Conservation (phyloP, 805 yeast species). For the Teunomyces tritomae region DNA sequence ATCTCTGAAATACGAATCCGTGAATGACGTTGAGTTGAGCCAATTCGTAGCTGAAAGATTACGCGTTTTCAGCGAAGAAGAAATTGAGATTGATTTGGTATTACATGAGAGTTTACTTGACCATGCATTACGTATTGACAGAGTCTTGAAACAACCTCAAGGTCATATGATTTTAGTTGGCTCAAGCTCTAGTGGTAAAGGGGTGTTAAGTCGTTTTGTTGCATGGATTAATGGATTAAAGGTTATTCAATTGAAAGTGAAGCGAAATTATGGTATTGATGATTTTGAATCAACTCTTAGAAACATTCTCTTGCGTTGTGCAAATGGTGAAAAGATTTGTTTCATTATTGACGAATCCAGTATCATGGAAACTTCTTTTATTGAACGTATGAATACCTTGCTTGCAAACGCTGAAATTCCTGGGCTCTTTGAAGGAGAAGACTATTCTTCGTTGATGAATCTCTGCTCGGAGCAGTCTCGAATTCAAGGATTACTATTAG, state of each 20-base stretch:
- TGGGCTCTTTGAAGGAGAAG: conserved; percentile 81
- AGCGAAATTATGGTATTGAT: conserved; percentile 47
- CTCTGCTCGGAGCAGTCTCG: conserved; percentile 57
- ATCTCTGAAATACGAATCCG: conserved; percentile 58
- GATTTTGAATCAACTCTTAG: conserved; percentile 72
- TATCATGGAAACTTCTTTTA: conserved; percentile 69
- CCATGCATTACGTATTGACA: conserved; percentile 72
- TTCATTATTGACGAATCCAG: conserved; percentile 80
- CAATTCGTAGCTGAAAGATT: conserved; percentile 63
- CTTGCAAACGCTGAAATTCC: conserved; percentile 92
- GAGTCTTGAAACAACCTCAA: conserved; percentile 80
- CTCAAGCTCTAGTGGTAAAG: conserved; percentile 76
- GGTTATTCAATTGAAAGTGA: conserved; percentile 56
- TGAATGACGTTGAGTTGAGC: conserved; percentile 44
- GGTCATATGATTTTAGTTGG: conserved; percentile 90
- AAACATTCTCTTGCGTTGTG: conserved; percentile 44
- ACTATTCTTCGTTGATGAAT: conserved; percentile 49
- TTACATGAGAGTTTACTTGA: conserved; percentile 70
- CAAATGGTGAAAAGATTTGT: conserved; percentile 59
- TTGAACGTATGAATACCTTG: conserved; percentile 91
- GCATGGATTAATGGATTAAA: conserved; percentile 86
- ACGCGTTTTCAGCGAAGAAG: conserved; percentile 75
- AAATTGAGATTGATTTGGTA: conserved; percentile 56
- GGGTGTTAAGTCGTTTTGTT: conserved; percentile 74
- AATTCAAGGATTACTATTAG: conserved; percentile 60